phyloP scores from a whole-genome alignment of 345 rosid species.

The Eucalyptus curtisii region DNA sequence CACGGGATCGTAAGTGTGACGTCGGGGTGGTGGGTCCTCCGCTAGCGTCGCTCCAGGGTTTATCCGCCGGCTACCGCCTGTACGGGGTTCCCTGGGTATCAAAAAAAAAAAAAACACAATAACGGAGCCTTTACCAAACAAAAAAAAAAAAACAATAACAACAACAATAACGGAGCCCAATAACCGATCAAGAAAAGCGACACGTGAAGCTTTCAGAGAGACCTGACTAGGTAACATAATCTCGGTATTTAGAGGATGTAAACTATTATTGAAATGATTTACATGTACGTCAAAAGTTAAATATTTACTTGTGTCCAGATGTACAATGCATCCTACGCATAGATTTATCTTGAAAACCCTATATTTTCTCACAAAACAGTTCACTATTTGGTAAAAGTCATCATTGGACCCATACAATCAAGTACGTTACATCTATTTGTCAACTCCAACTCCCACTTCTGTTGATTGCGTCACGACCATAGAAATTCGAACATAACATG shows the following conservation, averaged over 20 bases:
- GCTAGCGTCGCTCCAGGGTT: no score
- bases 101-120: no score
- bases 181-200: not conserved
- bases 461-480: not conserved
- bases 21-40: no score
- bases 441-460: not conserved
- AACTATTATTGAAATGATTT: not conserved
- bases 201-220: not conserved
- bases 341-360: not conserved
- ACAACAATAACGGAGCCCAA: not conserved
- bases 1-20: no score
- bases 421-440: not conserved
- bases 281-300: not conserved
- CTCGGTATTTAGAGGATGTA: not conserved
- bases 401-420: not conserved
- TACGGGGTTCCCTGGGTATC: no score
- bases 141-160: no score
- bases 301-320: not conserved
- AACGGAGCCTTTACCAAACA: no score
- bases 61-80: no score
- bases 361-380: not conserved
- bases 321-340: not conserved
- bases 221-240: not conserved
- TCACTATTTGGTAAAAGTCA: not conserved
- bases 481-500: not conserved